These are phyloP conservation scores for Mortierella sp. DNA, from an alignment of 371 early-diverging fungal genomes.

Conservation along the genomic window DNA sequence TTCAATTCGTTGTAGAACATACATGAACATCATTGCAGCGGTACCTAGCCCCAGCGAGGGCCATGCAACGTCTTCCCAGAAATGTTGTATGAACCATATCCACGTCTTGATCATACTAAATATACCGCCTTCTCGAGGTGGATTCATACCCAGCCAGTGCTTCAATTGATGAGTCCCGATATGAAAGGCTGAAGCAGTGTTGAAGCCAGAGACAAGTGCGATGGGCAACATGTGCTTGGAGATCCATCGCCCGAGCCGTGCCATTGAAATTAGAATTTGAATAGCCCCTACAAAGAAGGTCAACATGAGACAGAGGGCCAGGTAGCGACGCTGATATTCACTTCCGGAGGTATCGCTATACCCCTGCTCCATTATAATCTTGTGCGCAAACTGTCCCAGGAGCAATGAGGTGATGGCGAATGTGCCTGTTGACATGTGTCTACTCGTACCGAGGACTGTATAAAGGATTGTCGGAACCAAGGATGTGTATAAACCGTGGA, in stretches of 20 bases:
- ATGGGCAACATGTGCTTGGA: conserved; percentile 56
- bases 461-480: conserved; percentile 59
- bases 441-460: conserved; percentile 58
- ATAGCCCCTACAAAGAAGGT: conserved; percentile 56
- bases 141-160: conserved; percentile 56
- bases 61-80: conserved; percentile 34
- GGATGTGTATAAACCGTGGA: conserved; percentile 66
- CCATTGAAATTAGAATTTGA: conserved; percentile 39
- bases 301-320: conserved; percentile 52
- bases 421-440: conserved; percentile 60
- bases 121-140: conserved; percentile 37
- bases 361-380: conserved; percentile 40
- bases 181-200: conserved; percentile 60
- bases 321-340: conserved; percentile 35
- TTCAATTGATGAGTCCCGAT: conserved; percentile 62
- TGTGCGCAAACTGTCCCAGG: conserved; percentile 57
- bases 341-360: conserved; percentile 5
- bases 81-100: conserved; percentile 41
- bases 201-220: conserved; percentile 61
- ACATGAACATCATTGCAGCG: conserved; percentile 45
- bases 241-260: conserved; percentile 50
- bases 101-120: conserved; percentile 56
- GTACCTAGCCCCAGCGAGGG: conserved; percentile 48
- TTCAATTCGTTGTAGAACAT: conserved; percentile 39
- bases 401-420: conserved; percentile 65